Conservation (phyloP, 257 asterid species). For the Galeopsis tetrahit region DNA sequence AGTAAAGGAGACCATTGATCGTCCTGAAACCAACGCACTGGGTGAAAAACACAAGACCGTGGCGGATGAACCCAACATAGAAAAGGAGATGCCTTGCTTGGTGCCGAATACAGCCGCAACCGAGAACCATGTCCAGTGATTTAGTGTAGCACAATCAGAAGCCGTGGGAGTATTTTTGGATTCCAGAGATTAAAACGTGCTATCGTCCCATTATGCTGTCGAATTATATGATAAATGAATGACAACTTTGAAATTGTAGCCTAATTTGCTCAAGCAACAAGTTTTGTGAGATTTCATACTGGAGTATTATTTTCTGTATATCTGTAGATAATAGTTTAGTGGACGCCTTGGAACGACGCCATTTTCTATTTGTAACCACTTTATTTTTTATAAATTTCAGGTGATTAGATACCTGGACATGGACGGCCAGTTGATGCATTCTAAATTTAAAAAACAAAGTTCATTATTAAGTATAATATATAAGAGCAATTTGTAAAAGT, state of each 20-base stretch:
- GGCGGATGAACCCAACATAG: neutral
- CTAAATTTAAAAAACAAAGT: no score
- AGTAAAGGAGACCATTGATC: neutral
- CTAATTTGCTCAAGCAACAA: conserved; percentile 13
- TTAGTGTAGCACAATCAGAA: neutral
- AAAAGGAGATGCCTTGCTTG: neutral
- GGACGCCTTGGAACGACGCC: neutral
- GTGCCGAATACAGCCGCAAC: conserved; percentile 23
- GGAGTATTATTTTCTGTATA: conserved; percentile 12
- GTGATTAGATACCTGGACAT: no score
- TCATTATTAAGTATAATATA: no score
- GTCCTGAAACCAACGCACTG: neutral
- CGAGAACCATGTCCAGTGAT: conserved; percentile 28
- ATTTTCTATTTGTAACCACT: neutral
- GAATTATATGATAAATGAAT: neutral
- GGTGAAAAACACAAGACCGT: no score
- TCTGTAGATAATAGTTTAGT: conserved; percentile 27
- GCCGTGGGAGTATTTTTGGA: neutral
- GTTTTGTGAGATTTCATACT: conserved; percentile 26
- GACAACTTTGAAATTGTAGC: conserved; percentile 25
- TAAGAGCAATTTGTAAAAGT: no score
- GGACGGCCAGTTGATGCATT: no score
- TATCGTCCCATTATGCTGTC: neutral
- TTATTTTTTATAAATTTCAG: neutral
- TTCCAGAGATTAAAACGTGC: conserved; percentile 8